Base-by-base conservation (phyloP, 176 grass and related monocot species). In the Bothriochloa decipiens region DNA sequence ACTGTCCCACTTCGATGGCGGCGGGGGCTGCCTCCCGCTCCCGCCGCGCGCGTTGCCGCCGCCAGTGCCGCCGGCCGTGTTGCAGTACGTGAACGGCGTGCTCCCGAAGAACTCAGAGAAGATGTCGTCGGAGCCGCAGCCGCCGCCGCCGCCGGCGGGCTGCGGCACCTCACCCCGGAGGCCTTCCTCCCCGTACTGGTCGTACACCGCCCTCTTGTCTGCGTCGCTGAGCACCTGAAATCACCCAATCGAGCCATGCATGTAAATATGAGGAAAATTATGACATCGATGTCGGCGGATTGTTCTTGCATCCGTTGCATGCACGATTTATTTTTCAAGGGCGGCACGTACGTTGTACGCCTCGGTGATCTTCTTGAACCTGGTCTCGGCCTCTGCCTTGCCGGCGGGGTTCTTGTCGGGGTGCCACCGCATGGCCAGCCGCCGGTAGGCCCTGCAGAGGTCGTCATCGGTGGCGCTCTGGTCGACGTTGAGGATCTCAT, bases 41-140 rank as follows among this genome's bases (percentile, higher is more conserved):
- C 88, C 45, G 46, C 67, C 81, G 18, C 82, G 82, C 73, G 28
- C 35, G 33, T 32, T 89, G 42, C 53, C 76, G 25, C 28, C 27
- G 13, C 42, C 76, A 32, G 2, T 2, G 17, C 78, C 66, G 0
- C 12, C 9, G 3, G 14, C 6, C 6, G 68, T 75, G 72, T 77
- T 86, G 83, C 83, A 72, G 36, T 94, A 97, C 11, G 86, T 87
- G 66, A 97, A 92, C 3, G 90, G 88, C 68, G 87, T 87, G 81
- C 88, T 90, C 8, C 92, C 90, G 53, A 97, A 92, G 85, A 97
- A 97, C 83, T 94, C 92, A 0, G 92, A 80, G 72, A 97, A 94
- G 52, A 94, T 94, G 75, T 97, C 94, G 68, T 94, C 90, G 14
- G 41, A 82, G 45, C 50, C 41, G 1, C 42, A n/a, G n/a, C n/a